Evolutionary conservation across 176 grass and related monocot genomes (phyloP).

Genomic region (Themeda triandra): DNA sequence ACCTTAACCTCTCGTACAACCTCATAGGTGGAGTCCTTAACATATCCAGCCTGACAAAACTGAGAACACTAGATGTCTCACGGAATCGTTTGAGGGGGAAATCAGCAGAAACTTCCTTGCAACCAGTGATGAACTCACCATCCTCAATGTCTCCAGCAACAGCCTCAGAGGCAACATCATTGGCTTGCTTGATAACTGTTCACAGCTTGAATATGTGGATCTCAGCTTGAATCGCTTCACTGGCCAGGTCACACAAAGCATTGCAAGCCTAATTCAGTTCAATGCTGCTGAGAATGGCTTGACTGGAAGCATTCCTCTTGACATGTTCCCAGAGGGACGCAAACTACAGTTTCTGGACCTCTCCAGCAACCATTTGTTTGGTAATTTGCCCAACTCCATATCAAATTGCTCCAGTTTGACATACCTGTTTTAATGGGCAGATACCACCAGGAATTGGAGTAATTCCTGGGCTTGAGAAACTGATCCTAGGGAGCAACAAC

Average conservation of each 20-base stretch:
- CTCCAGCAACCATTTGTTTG: conserved; percentile 19
- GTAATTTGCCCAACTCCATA: conserved; percentile 41
- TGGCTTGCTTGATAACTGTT: conserved; percentile 29
- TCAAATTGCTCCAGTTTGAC: conserved; percentile 38
- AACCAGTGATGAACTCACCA: conserved; percentile 23
- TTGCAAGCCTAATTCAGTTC: conserved; percentile 29
- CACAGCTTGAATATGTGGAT: conserved; percentile 34
- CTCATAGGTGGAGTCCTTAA: conserved; percentile 27
- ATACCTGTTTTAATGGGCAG: not conserved
- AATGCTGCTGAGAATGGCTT: too few relatives aligned
- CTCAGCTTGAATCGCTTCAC: conserved; percentile 48
- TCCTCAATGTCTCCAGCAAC: conserved; percentile 50
- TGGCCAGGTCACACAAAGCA: conserved; percentile 37
- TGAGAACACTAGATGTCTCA: conserved; percentile 41
- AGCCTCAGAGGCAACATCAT: conserved; percentile 23
- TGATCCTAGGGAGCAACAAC: too few relatives aligned
- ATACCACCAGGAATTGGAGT: conserved; percentile 35
- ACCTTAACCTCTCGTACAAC: conserved; percentile 48
- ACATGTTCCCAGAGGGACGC: conserved; percentile 8
- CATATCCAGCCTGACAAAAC: conserved; percentile 28
- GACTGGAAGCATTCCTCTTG: conserved; percentile 9
- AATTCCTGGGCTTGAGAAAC: conserved; percentile 18
- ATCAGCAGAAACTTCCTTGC: conserved; percentile 28
- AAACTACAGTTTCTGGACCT: not conserved
- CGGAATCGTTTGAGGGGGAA: conserved; percentile 32